Conservation (phyloP, 108 stramenopile species). For the Aurantiochytrium sp. region DNA sequence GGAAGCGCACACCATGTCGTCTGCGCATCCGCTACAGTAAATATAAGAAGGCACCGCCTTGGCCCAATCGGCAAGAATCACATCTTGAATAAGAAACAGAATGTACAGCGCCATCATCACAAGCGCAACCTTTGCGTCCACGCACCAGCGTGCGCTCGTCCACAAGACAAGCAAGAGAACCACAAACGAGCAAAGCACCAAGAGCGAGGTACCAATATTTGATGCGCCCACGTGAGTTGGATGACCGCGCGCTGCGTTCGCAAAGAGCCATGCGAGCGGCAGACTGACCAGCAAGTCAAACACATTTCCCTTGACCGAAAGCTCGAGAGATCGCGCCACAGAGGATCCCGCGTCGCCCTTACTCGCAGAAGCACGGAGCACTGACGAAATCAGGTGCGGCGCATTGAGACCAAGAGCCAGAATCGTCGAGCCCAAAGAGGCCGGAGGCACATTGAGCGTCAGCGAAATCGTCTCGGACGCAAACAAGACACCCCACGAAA, state of each 20-base stretch:
- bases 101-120: background rate
- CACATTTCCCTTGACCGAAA: background rate
- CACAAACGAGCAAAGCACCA: background rate
- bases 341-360: background rate
- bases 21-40: background rate
- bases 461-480: background rate
- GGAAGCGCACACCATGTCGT: background rate
- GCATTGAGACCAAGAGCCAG: background rate
- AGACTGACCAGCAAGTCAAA: constrained; percentile 5
- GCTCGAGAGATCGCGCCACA: background rate
- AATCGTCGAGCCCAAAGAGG: background rate
- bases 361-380: background rate
- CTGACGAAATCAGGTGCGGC: background rate
- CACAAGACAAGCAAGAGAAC: background rate
- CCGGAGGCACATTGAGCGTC: background rate
- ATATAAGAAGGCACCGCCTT: background rate
- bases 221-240: background rate
- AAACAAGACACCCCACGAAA: background rate
- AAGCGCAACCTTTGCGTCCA: background rate
- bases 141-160: background rate
- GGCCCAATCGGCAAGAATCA: background rate
- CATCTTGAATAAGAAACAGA: background rate
- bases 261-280: background rate
- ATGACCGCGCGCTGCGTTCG: background rate
- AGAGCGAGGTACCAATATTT: background rate